Conservation (phyloP, 2,329 filamentous ascomycete genomes). For the Arthrobotrys pseudoclavata region DNA sequence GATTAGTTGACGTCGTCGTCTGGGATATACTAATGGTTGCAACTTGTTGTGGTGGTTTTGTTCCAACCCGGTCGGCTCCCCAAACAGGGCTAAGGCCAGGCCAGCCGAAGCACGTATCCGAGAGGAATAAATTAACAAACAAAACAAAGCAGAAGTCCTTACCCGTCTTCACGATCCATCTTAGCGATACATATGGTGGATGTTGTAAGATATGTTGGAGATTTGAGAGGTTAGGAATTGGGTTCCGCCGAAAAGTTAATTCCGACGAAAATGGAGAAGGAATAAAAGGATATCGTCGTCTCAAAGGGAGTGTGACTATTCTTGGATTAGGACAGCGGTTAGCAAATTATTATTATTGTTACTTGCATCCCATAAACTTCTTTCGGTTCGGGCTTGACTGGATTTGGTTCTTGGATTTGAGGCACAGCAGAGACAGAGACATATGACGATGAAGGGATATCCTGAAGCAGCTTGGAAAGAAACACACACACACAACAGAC, state of each 20-base stretch:
- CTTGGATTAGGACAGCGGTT: slow-evolving; percentile 22
- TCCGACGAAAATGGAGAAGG: slow-evolving; percentile 39
- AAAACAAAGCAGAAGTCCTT: slow-evolving; percentile 17
- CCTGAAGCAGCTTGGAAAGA: slow-evolving; percentile 13
- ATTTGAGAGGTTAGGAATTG: slow-evolving; percentile 5
- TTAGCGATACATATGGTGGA: slow-evolving; percentile 57
- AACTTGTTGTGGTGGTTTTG: background rate
- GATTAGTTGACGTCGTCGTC: slow-evolving; percentile 20
- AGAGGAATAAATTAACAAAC: background rate
- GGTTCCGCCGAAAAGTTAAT: slow-evolving; percentile 57
- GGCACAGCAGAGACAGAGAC: slow-evolving; percentile 29
- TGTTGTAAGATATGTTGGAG: slow-evolving; percentile 9
- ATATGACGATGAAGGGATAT: slow-evolving; percentile 22
- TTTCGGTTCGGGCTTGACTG: background rate
- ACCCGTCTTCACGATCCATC: slow-evolving; percentile 57
- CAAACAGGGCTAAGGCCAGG: background rate
- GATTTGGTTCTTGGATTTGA: background rate
- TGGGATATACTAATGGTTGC: background rate
- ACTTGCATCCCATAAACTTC: background rate
- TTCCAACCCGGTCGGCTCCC: slow-evolving; percentile 2
- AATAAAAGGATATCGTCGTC: slow-evolving; percentile 15
- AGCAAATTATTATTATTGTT: slow-evolving; percentile 25
- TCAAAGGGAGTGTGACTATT: slow-evolving; percentile 27
- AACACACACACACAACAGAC: slow-evolving; percentile 17
- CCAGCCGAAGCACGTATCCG: slow-evolving; percentile 3